A percentile compares a stretch with the other conserved stretches of the same genome.
phyloP scores from a whole-genome alignment of 139 green algal genomes.

The Haematococcus lacustris region DNA sequence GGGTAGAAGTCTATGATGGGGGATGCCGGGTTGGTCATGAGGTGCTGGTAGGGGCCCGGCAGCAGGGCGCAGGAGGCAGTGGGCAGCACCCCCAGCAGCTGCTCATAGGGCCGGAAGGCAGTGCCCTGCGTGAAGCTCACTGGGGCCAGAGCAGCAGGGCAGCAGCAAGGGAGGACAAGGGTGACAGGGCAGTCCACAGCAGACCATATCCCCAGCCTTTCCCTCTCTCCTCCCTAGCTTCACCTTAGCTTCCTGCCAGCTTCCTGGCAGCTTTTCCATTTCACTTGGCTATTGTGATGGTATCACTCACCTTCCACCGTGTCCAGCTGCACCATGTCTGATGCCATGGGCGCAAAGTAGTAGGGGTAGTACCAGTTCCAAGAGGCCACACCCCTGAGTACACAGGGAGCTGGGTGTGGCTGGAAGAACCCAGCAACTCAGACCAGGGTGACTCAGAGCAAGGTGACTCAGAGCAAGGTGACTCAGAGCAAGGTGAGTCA shows the following conservation, averaged over 20 bases:
- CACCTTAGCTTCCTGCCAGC: no score
- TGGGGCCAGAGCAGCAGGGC: constrained; percentile 1
- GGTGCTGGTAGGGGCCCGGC: constrained; percentile 60
- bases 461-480: no score
- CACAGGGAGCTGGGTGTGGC: background rate
- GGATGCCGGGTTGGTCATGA: constrained; percentile 72
- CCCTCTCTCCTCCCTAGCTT: no score
- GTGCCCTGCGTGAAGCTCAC: constrained; percentile 63
- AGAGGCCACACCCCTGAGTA: constrained; percentile 72
- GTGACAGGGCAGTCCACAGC: background rate
- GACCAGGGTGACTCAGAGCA: no score
- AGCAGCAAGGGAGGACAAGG: background rate
- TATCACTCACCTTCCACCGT: background rate
- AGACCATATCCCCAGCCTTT: no score
- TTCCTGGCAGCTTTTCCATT: no score
- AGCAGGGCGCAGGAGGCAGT: constrained; percentile 57
- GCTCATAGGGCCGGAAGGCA: constrained; percentile 83
- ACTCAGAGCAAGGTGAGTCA: no score
- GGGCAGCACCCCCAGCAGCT: constrained; percentile 87
- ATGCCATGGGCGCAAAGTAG: constrained; percentile 86
- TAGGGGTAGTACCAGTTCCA: constrained; percentile 94
- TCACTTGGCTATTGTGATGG: background rate
- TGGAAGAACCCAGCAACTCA: no score
- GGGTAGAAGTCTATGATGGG: constrained; percentile 89
- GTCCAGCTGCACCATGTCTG: constrained; percentile 34